Conservation (phyloP, 192 early-diverging fungal species). For the Backusella liffmaniae region DNA sequence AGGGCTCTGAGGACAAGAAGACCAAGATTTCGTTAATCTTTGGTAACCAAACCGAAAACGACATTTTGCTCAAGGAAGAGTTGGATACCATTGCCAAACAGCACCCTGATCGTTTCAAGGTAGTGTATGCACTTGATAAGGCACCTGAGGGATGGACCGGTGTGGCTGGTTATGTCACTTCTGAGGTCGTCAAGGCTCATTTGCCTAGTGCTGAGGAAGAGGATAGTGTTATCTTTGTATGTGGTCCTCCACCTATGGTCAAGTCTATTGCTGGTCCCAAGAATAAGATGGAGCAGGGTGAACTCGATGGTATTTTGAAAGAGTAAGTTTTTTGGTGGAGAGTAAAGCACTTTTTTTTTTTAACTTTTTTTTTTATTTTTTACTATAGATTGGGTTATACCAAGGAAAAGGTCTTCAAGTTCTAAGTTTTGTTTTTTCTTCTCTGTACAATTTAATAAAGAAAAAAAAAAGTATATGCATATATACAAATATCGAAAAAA, state of each 20-base stretch:
- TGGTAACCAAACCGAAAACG: constrained; percentile 67
- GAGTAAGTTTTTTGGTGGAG: constrained; percentile 35
- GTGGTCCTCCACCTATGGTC: constrained; percentile 73
- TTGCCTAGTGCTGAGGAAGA: constrained; percentile 59
- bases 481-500: background rate
- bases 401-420: constrained; percentile 13
- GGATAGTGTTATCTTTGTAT: constrained; percentile 49
- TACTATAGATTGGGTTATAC: constrained; percentile 5
- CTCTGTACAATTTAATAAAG: constrained; percentile 5
- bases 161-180: constrained; percentile 73
- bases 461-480: background rate
- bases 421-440: background rate
- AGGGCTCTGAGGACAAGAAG: constrained; percentile 56
- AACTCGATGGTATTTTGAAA: constrained; percentile 79
- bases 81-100: constrained; percentile 56
- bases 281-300: constrained; percentile 78
- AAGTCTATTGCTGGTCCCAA: constrained; percentile 74
- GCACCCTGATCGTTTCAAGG: constrained; percentile 65
- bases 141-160: constrained; percentile 67
- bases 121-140: constrained; percentile 69
- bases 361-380: background rate
- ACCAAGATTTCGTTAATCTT: constrained; percentile 77
- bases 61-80: constrained; percentile 66
- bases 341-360: background rate
- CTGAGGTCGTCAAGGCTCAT: constrained; percentile 68